Base-by-base conservation (phyloP, 2,329 filamentous ascomycete species). In the Fusarium neocosmosporiellum region DNA sequence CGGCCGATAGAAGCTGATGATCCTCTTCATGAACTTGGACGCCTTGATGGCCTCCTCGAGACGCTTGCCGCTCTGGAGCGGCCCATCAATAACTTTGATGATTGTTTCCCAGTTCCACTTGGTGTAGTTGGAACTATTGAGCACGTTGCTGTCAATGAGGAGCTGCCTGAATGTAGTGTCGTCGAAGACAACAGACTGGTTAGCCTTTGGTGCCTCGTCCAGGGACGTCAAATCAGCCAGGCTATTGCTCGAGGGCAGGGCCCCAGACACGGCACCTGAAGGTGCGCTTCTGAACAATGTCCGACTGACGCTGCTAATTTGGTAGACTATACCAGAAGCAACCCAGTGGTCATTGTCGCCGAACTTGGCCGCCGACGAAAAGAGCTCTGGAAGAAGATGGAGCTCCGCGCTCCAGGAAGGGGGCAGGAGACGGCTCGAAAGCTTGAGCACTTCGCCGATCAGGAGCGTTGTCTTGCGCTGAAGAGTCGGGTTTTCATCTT, bases 51-150 rank as follows among this genome's bases (percentile, higher is more conserved):
- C 96, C 82, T 99, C 96, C 75, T 98, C 96, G 6, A 99, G 87
- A 13, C 96, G 89, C 81, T 98, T 98, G 1, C 95, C 92, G 73
- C 95, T 97, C 27, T 95, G 92, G 24, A 99, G 84, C 1, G 97
- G 96, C 0, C 96, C 97, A 79, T 98, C 96, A 37, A 99, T 95
- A 60, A 98, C 91, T 76, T 92, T 93, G 66, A 95, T 88, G 46
- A 99, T 95, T 39, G 97, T 86, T 70, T 97, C 94, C 96, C 97
- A 99, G 79, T 97, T 96, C 96, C 96, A 99, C 81, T 99, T 99
- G 41, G 91, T 87, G 78, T 93, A 98, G 75, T 97, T 98, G 70
- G 94, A 94, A 68, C 94, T 96, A 71, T 92, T 94, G 53, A 98
- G 85, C 3, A 99, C 94, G 63, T 94, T 91, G 5, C 94, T 96